These are phyloP conservation scores for Rhizoctonia solani DNA, from an alignment of 1,284 basidiomycete genomes.

Conservation along the genomic window DNA sequence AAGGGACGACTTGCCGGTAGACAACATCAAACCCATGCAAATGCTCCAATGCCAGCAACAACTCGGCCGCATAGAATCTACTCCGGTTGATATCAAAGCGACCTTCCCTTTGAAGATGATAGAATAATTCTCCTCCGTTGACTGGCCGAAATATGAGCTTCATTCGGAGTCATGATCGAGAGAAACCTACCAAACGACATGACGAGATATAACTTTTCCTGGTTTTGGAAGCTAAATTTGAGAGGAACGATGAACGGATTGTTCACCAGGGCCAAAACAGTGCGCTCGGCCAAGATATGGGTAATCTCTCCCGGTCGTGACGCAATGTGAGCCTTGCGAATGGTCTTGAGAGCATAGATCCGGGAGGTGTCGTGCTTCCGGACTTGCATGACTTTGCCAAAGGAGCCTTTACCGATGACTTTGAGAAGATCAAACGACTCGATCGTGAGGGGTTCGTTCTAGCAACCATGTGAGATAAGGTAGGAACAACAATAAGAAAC, in stretches of 20 bases:
- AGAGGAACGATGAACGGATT: constrained; percentile 99
- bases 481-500: constrained; percentile 19
- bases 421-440: constrained; percentile 97
- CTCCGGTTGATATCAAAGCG: constrained; percentile 93
- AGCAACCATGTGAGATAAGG: constrained; percentile 4
- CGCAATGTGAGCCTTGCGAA: constrained; percentile 98
- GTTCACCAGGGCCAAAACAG: constrained; percentile 95
- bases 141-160: constrained; percentile 54
- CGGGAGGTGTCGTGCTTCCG: constrained; percentile 98
- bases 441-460: constrained; percentile 83
- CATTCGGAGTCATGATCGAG: background rate
- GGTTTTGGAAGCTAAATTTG: constrained; percentile 98
- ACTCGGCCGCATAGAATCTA: constrained; percentile 95
- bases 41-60: constrained; percentile 94
- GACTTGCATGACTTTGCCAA: constrained; percentile 97
- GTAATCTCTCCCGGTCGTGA: constrained; percentile 96
- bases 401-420: constrained; percentile 97
- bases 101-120: constrained; percentile 95
- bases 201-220: constrained; percentile 96
- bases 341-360: constrained; percentile 98
- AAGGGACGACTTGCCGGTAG: constrained; percentile 68
- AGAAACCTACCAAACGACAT: constrained; percentile 81
- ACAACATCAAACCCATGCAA: constrained; percentile 98
- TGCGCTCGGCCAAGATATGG: constrained; percentile 96
- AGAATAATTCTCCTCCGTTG: constrained; percentile 97